These are phyloP conservation scores for Coniferiporia weirii DNA, from an alignment of 1,284 basidiomycete species.

Conservation along the genomic window DNA sequence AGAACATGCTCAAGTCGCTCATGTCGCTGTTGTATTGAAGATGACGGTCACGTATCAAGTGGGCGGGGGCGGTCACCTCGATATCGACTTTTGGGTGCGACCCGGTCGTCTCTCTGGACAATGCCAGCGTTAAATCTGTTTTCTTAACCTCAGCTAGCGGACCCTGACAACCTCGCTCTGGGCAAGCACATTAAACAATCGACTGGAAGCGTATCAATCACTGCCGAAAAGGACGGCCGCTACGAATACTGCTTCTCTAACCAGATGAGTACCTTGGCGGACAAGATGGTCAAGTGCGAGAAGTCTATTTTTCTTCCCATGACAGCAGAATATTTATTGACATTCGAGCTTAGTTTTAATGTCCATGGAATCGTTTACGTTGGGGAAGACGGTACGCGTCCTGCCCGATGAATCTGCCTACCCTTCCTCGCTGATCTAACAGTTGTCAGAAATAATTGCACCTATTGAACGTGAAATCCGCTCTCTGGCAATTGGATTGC, in stretches of 20 bases:
- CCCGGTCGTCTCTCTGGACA: neutral
- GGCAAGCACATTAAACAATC: slow-evolving; percentile 82
- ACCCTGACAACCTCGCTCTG: slow-evolving; percentile 66
- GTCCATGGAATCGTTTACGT: slow-evolving; percentile 97
- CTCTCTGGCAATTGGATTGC: slow-evolving; percentile 76
- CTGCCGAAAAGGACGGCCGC: slow-evolving; percentile 81
- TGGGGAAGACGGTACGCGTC: slow-evolving; percentile 65
- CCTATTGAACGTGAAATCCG: slow-evolving; percentile 97
- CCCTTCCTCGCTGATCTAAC: slow-evolving; percentile 8
- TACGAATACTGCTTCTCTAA: slow-evolving; percentile 99
- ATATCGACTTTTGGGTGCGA: slow-evolving; percentile 93
- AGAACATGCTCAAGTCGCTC: neutral
- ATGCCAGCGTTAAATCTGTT: neutral
- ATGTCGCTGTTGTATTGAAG: slow-evolving; percentile 37
- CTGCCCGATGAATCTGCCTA: slow-evolving; percentile 24
- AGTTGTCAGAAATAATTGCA: slow-evolving; percentile 63
- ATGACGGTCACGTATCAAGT: slow-evolving; percentile 99
- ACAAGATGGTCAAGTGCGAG: slow-evolving; percentile 88
- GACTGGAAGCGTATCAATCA: slow-evolving; percentile 86
- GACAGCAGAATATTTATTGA: slow-evolving; percentile 1
- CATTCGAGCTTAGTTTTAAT: slow-evolving; percentile 72
- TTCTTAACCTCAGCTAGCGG: slow-evolving; percentile 55
- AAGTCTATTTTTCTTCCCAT: neutral
- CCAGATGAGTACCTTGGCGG: slow-evolving; percentile 90
- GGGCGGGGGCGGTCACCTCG: slow-evolving; percentile 91